Evolutionary conservation across 2,329 filamentous ascomycete genomes (phyloP), one percentile per base, ranked within the genome.

Genomic region (Cercospora beticola): DNA sequence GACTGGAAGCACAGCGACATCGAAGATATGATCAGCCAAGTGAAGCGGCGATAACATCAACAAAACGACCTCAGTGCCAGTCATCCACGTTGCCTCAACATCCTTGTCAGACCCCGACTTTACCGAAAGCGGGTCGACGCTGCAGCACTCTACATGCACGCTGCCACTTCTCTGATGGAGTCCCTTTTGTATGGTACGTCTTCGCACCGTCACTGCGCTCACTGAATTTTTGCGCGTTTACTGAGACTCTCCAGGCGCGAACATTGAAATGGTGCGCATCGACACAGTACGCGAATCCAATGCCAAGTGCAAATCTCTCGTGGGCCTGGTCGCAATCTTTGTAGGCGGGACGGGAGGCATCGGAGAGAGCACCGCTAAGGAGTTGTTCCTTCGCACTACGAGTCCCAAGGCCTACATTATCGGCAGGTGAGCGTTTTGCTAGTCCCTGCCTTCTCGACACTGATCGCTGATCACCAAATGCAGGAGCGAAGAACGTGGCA

Each of bases 311-410:
- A 73, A 76, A 56, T 54, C 59, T 16, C 64, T 79, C 28, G 54
- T 72, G 6, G 75, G 73, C n/a, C 70, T 79, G 28, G 79, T 81
- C 36, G 73, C 70, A 28, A 73, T 80, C 28, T 80, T 80, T 69
- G 78, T 83, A 5, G 82, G 82, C 18, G 82, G 81, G 43, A 83
- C 82, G 16, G 75, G 75, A 5, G 82, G 82, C 30, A 83, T 84
- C 61, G 81, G 81, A 30, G 78, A 81, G 70, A 80, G 77, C 67
- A 83, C 82, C 16, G 79, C 79, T 0, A 78, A 77, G 52, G 82
- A 83, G 69, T 73, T 83, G 36, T 82, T 82, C 57, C 74, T 79
- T 23, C 77, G 79, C 18, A 79, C 80, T 1, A 75, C 70, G 14
- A 73, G 76, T 18, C 82, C 82, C 6, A 76, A 76, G 58, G 76